These are phyloP conservation scores for Penicillium egyptiacum DNA, from an alignment of 495 filamentous ascomycete species.

Conservation along the genomic window DNA sequence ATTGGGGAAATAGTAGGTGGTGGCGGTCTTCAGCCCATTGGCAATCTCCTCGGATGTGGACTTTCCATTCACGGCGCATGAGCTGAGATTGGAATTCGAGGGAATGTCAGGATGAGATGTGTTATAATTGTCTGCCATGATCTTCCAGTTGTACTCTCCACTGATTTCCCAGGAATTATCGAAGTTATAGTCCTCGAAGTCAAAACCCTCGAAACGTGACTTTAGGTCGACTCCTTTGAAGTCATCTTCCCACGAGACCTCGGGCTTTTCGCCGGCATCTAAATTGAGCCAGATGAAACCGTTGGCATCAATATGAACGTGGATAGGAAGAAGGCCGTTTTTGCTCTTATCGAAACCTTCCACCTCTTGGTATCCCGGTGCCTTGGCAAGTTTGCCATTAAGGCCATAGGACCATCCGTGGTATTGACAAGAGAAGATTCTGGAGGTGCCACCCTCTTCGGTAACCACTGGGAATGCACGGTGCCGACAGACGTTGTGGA, in stretches of 20 bases:
- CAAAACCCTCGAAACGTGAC: slow-evolving; percentile 34
- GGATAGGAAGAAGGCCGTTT: slow-evolving; percentile 49
- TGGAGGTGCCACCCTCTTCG: slow-evolving; percentile 46
- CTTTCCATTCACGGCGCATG: slow-evolving; percentile 38
- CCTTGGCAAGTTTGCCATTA: slow-evolving; percentile 59
- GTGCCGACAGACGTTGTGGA: slow-evolving; percentile 61
- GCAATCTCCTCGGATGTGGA: slow-evolving; percentile 36
- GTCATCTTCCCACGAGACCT: slow-evolving; percentile 44
- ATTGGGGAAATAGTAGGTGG: slow-evolving; percentile 50
- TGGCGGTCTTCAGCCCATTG: slow-evolving; percentile 31
- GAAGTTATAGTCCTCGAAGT: slow-evolving; percentile 49
- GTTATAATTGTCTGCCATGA: slow-evolving; percentile 50
- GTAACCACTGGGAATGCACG: slow-evolving; percentile 57
- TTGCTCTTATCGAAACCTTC: slow-evolving; percentile 55
- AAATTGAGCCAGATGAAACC: slow-evolving; percentile 56
- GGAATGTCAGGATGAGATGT: slow-evolving; percentile 10
- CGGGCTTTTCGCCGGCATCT: slow-evolving; percentile 41
- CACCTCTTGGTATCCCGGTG: slow-evolving; percentile 54
- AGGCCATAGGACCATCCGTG: slow-evolving; percentile 62
- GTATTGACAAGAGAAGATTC: slow-evolving; percentile 57
- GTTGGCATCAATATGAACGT: slow-evolving; percentile 46
- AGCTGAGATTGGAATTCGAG: slow-evolving; percentile 34
- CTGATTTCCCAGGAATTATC: slow-evolving; percentile 50
- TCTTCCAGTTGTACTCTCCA: slow-evolving; percentile 54
- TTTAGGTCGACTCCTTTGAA: slow-evolving; percentile 40